Conservation (phyloP, 768 basidiomycete genomes). For the Hirschioporus abietinus region DNA sequence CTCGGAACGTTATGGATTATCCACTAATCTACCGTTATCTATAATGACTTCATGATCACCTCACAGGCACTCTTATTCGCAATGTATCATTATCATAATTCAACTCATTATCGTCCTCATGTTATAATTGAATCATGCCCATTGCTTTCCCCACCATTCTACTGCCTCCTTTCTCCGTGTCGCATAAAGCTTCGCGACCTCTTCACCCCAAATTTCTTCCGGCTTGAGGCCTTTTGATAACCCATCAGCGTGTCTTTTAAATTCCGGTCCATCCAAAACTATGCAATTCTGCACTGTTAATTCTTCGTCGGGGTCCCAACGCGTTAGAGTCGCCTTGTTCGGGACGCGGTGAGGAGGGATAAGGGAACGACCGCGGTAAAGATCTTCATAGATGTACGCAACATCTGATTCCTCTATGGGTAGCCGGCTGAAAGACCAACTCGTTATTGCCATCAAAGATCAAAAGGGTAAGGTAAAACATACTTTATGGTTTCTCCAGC, state of each 20-base stretch:
- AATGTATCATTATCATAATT: neutral
- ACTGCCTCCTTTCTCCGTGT: neutral
- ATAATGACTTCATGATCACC: neutral
- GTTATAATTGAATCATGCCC: neutral
- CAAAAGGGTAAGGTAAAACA: constrained; percentile 19
- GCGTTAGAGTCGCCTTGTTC: constrained; percentile 62
- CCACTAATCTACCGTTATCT: neutral
- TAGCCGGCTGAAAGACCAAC: constrained; percentile 45
- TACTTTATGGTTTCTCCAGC: constrained; percentile 52
- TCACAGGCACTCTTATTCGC: neutral
- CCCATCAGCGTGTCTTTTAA: constrained; percentile 54
- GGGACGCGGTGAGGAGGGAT: constrained; percentile 77
- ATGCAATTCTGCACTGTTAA: constrained; percentile 79
- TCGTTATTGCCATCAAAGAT: neutral
- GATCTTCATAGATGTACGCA: constrained; percentile 79
- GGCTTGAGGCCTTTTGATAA: constrained; percentile 28
- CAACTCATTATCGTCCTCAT: neutral
- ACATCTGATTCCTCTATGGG: constrained; percentile 83
- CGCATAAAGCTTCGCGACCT: constrained; percentile 28
- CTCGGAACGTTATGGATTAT: neutral
- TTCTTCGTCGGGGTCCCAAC: constrained; percentile 71
- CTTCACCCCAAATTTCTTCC: constrained; percentile 65
- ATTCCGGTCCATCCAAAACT: constrained; percentile 74
- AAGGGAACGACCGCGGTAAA: constrained; percentile 71
- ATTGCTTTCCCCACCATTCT: neutral